phyloP scores from a whole-genome alignment of 139 green algal species.

The Auxenochlorella pyrenoidosa region DNA sequence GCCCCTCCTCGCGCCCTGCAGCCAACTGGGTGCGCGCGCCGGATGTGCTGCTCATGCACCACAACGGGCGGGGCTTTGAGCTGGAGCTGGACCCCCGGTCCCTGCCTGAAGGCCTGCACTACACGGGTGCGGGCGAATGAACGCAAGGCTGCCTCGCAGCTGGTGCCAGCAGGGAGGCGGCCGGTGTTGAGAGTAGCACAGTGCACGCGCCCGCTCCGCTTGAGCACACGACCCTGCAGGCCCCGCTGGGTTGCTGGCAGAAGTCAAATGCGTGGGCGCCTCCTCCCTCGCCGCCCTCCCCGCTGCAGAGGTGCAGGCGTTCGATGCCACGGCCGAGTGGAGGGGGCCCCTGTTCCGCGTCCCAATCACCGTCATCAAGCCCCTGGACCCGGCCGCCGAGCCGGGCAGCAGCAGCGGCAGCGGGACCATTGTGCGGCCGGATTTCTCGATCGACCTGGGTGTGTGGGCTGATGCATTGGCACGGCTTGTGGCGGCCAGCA shows the following conservation, averaged over 20 bases:
- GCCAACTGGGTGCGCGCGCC: constrained; percentile 78
- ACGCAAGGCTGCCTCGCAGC: too few relatives aligned
- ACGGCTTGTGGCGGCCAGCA: background rate
- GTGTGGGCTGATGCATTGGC: background rate
- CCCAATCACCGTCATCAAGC: constrained; percentile 82
- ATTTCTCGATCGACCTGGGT: constrained; percentile 16
- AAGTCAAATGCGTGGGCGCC: background rate
- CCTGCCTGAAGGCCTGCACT: constrained; percentile 82
- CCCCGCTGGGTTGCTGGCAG: too few relatives aligned
- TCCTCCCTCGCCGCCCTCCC: too few relatives aligned
- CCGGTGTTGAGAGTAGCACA: too few relatives aligned
- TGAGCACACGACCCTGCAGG: too few relatives aligned
- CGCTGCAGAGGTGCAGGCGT: constrained; percentile 75
- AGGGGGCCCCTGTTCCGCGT: constrained; percentile 84
- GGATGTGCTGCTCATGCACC: constrained; percentile 76
- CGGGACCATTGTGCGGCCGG: constrained; percentile 6
- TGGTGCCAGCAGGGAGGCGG: too few relatives aligned
- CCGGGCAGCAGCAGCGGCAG: constrained; percentile 21
- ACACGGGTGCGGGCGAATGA: constrained; percentile 34
- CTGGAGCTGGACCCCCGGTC: constrained; percentile 69
- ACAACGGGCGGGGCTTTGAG: constrained; percentile 82
- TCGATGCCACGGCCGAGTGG: constrained; percentile 64
- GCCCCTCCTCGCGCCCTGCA: too few relatives aligned
- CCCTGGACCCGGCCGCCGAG: constrained; percentile 24
- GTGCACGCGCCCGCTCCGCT: too few relatives aligned